Conservation (phyloP, 176 grass and related monocot genomes). For the Juncus effusus region DNA sequence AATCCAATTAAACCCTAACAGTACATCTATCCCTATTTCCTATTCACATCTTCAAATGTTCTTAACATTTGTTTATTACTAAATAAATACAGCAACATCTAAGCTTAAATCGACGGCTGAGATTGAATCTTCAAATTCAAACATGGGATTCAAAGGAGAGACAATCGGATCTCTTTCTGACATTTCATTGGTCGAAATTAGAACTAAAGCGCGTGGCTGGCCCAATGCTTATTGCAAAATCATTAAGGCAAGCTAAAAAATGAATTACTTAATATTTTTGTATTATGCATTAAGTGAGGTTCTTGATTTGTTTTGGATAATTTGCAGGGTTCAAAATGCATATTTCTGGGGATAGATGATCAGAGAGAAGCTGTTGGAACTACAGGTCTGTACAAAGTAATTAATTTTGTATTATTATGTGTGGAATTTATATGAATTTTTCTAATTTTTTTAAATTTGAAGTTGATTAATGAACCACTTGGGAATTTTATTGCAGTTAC, state of each 20-base stretch:
- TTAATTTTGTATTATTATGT: neutral
- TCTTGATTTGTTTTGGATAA: constrained; percentile 30
- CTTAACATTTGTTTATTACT: constrained; percentile 11
- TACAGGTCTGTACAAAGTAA: constrained; percentile 46
- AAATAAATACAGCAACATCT: constrained; percentile 51
- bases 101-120: constrained; percentile 41
- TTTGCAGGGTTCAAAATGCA: constrained; percentile 75
- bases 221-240: constrained; percentile 97
- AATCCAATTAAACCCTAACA: neutral
- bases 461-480: constrained; percentile 13
- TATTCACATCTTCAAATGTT: constrained; percentile 17
- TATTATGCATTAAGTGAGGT: constrained; percentile 29
- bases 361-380: constrained; percentile 85
- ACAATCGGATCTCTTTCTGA: constrained; percentile 73
- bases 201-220: constrained; percentile 77
- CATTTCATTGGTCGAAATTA: constrained; percentile 89
- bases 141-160: constrained; percentile 69
- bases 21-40: neutral
- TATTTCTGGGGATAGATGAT: constrained; percentile 91
- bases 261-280: constrained; percentile 22
- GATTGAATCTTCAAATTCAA: constrained; percentile 27
- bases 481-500: constrained; percentile 52
- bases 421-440: neutral
- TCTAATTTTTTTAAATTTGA: neutral
- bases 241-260: constrained; percentile 59